Evolutionary conservation across 2,329 filamentous ascomycete species (phyloP), one percentile per base, ranked within the genome.

Genomic region (Neocucurbitaria cava): DNA sequence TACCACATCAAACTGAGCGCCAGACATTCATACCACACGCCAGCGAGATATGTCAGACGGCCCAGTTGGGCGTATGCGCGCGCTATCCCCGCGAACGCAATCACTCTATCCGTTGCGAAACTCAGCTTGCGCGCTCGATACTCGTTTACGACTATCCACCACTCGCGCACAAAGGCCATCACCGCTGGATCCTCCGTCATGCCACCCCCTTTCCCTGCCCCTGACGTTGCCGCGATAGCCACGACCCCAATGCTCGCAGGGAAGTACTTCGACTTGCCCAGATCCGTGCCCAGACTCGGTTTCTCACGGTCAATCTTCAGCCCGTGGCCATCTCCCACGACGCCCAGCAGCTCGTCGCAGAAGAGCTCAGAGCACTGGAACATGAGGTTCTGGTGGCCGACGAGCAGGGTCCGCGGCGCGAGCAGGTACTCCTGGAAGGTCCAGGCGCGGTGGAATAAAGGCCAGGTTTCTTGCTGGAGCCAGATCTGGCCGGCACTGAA

Each of bases 351-450:
- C 15, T 61, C 61, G 17, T 61, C 56, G 18, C 50, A 58, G 11
- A 59, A 61, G 3, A 40, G 10, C 2, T 46, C 11, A 0, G 35
- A 43, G 31, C 64, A 67, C 1, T 67, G 49, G 24, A 33, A 64
- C 47, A 62, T 60, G 1, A 65, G 35, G 8, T 56, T 56, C 18
- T 46, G 28, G 11, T 58, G 47, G 0, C 61, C 61, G n/a, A 56
- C 41, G 0, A 64, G 35, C 3, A 66, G 40, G 7, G 56, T 61
- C 1, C 64, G 44, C 0, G 62, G 54, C 3, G 41, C 30, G 0
- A 67, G 42, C 1, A 62, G 36, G 11, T 63, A 58, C 17, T 67
- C 64, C 11, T 67, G 64, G 11, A 63, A 61, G 5, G 59, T 59
- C 62, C 61, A 67, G 4, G 58, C 64, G 5, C 62, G 58, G 0